Conservation (phyloP, 352 stramenopile genomes). For the Phytophthora pisi region DNA sequence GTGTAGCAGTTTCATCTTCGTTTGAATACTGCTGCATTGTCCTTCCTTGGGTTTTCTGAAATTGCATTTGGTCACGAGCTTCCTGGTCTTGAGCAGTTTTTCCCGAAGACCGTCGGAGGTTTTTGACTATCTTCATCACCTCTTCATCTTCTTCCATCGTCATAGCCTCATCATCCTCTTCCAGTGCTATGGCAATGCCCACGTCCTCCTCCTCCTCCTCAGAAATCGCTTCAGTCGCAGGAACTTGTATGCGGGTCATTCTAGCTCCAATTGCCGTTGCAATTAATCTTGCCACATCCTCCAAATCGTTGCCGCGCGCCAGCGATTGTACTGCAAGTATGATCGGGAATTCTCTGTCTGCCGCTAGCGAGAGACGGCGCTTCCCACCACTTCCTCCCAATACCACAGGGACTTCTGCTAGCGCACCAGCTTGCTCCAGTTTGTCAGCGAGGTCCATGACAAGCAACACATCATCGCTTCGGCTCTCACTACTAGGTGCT, state of each 20-base stretch:
- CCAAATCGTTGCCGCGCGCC: slow-evolving; percentile 43
- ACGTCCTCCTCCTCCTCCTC: slow-evolving; percentile 27
- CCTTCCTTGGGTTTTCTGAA: slow-evolving; percentile 13
- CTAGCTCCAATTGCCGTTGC: slow-evolving; percentile 19
- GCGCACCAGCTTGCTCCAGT: slow-evolving; percentile 39
- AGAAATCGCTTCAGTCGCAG: slow-evolving; percentile 3
- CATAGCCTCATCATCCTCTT: slow-evolving; percentile 5
- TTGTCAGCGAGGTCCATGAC: slow-evolving; percentile 67
- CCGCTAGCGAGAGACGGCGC: slow-evolving; percentile 37
- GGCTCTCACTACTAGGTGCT: slow-evolving; percentile 7
- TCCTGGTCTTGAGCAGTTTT: slow-evolving; percentile 25
- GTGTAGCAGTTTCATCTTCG: slow-evolving; percentile 25
- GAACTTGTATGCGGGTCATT: slow-evolving; percentile 13
- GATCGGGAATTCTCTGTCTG: slow-evolving; percentile 34
- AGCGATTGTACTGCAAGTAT: slow-evolving; percentile 49
- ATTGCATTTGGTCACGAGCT: slow-evolving; percentile 13
- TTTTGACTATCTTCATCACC: slow-evolving; percentile 30
- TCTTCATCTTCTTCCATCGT: slow-evolving; percentile 50
- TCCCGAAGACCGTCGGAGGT: slow-evolving; percentile 38
- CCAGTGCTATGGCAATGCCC: not conserved
- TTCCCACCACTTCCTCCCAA: slow-evolving; percentile 13
- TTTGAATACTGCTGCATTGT: slow-evolving; percentile 12
- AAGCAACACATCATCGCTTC: slow-evolving; percentile 41
- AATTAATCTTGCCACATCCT: slow-evolving; percentile 27
- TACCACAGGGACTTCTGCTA: slow-evolving; percentile 10